Conservation (phyloP, 2,329 filamentous ascomycete species). For the Paraphoma sp. region DNA sequence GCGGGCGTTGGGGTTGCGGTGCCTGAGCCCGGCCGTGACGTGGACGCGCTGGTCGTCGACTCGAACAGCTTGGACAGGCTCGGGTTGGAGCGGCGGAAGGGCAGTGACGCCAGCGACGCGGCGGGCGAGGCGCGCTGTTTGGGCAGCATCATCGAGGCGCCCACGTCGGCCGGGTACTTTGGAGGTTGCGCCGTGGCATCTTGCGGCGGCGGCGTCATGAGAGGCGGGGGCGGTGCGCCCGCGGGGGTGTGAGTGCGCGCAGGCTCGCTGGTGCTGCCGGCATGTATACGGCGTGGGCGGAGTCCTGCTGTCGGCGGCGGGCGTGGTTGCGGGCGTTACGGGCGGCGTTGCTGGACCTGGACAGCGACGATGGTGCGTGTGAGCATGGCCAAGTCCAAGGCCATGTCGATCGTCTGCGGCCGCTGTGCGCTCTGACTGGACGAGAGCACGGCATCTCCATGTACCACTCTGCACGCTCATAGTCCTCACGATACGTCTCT, state of each 20-base stretch:
- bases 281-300: constrained; percentile 38
- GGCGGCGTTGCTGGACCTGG: not conserved
- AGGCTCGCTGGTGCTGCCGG: constrained; percentile 31
- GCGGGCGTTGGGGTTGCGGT: constrained; percentile 51
- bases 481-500: too few species aligned
- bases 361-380: constrained; percentile 9
- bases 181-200: constrained; percentile 47
- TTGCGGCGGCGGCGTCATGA: constrained; percentile 50
- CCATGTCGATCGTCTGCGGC: constrained; percentile 39
- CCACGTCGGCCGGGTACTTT: constrained; percentile 64
- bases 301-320: not conserved
- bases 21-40: constrained; percentile 50
- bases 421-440: constrained; percentile 43
- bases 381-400: not conserved
- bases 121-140: constrained; percentile 66
- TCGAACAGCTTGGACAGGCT: constrained; percentile 61
- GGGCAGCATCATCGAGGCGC: constrained; percentile 65
- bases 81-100: constrained; percentile 60
- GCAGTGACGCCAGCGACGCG: constrained; percentile 65
- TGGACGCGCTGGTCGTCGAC: constrained; percentile 55
- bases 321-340: constrained; percentile 12
- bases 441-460: constrained; percentile 35
- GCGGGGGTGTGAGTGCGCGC: constrained; percentile 38
- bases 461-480: too few species aligned
- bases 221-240: constrained; percentile 47